Evolutionary conservation across 495 filamentous ascomycete genomes (phyloP).

Genomic region (Monascus purpureus): DNA sequence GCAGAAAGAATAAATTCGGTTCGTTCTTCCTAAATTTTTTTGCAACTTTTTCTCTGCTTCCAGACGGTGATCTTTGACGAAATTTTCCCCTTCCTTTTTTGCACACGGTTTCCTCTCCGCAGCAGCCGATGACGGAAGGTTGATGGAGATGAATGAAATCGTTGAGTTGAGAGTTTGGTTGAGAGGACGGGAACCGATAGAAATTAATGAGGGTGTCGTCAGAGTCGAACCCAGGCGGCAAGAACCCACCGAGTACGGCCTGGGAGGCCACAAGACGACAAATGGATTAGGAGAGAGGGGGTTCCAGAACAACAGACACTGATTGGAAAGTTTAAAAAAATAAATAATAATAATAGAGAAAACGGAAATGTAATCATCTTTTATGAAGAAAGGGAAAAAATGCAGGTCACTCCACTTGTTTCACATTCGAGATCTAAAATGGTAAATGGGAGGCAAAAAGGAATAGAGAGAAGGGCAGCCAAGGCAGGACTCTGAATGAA

Average conservation of each 20-base stretch:
- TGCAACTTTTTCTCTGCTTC: no score
- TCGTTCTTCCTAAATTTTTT: background rate
- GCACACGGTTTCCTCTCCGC: no score
- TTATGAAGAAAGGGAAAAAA: constrained; percentile 1
- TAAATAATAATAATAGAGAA: constrained; percentile 1
- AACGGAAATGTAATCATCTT: constrained; percentile 1
- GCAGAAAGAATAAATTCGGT: constrained; percentile 1
- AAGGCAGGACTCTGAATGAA: no score
- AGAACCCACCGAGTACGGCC: constrained; percentile 17
- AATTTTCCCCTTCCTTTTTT: no score
- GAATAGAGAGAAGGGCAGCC: no score
- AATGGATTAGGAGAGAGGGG: no score
- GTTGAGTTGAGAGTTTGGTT: constrained; percentile 1
- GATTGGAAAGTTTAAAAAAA: background rate
- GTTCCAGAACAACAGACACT: no score
- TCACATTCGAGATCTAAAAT: constrained; percentile 4
- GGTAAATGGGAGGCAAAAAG: constrained; percentile 5
- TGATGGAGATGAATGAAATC: background rate
- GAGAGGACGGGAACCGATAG: constrained; percentile 8
- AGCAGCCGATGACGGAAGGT: background rate
- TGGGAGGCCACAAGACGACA: no score
- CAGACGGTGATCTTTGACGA: no score
- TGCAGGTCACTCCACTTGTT: background rate
- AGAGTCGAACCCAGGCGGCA: constrained; percentile 23
- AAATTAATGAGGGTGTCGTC: constrained; percentile 15